Conservation (phyloP, 345 rosid genomes). For the Balakata baccata region DNA sequence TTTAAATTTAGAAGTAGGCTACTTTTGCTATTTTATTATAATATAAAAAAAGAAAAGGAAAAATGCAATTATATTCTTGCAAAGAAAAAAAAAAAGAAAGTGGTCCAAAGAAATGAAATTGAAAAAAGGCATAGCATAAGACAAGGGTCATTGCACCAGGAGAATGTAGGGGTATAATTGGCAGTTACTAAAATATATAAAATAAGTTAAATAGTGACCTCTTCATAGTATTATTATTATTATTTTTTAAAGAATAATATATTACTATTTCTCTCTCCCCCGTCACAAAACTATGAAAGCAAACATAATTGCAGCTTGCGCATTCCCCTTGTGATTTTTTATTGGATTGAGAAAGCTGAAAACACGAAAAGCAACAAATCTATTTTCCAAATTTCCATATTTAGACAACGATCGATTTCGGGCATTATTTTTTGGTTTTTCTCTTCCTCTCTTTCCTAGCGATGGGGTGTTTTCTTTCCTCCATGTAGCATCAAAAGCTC, state of each 20-base stretch:
- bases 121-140: too few species aligned
- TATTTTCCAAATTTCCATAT: not conserved
- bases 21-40: too few species aligned
- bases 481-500: slow-evolving; percentile 13
- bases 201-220: slow-evolving; percentile 20
- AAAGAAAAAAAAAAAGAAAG: not conserved
- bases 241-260: not conserved
- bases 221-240: not conserved
- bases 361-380: slow-evolving; percentile 7
- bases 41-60: too few species aligned
- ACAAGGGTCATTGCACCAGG: not conserved
- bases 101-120: too few species aligned
- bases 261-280: not conserved
- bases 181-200: slow-evolving; percentile 8
- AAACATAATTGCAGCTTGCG: slow-evolving; percentile 17
- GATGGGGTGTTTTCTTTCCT: slow-evolving; percentile 26
- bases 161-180: slow-evolving; percentile 29
- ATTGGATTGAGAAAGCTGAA: slow-evolving; percentile 19
- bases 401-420: not conserved
- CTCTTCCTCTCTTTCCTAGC: slow-evolving; percentile 9
- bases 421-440: not conserved
- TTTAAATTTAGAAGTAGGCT: too few species aligned
- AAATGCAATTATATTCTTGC: too few species aligned
- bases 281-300: slow-evolving; percentile 22
- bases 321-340: not conserved